Base-by-base conservation (phyloP, 148 eudicot genomes). In the Arbutus unedo region DNA sequence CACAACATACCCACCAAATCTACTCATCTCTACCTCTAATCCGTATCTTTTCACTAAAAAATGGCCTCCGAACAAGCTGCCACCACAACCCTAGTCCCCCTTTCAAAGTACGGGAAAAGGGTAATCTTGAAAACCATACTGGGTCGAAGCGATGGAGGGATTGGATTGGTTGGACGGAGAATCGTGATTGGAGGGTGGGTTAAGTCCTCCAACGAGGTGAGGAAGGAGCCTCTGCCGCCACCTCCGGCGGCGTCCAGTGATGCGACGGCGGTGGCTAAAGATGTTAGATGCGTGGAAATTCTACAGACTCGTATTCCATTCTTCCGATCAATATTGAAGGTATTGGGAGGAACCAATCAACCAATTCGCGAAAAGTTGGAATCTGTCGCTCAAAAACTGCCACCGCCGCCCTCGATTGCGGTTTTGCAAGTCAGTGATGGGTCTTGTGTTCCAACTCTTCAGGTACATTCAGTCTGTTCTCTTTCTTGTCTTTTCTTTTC, bases 111-210 rank as follows among this genome's bases (percentile, higher is more conserved):
- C 86, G 83, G 98, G 55, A 87, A 91, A 77, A 91, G 98, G 88
- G 93, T 88, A 8, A 67, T 92, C 73, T 77, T 96, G 49, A 92
- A 91, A 85, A 83, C 91, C 60, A 57, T 94, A 18, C 49, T 91
- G 3, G 86, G 76, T 49, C 89, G 91, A 4, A 64, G 76, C 7
- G 97, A 96, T 54, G 84, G 90, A 25, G 95, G 95, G 8, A 31
- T 81, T 25, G 93, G 93, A 2, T 81, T 90, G 88, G 79, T 88
- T 4, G 97, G 95, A 4, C 81, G 88, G 71, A 93, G 90, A 60
- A 76, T 91, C 51, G 93, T 96, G 60, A 80, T 96, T 13, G 98
- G 98, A 41, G 99, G 99, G 38, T 96, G 99, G 99, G 98, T 96
- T 48, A 94, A 93, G 83, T 89, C 98, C 78, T 86, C 93, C 51